These are phyloP conservation scores for Saccharomyces hybrid DNA, from an alignment of 1,139 yeast genomes.

Conservation along the genomic window DNA sequence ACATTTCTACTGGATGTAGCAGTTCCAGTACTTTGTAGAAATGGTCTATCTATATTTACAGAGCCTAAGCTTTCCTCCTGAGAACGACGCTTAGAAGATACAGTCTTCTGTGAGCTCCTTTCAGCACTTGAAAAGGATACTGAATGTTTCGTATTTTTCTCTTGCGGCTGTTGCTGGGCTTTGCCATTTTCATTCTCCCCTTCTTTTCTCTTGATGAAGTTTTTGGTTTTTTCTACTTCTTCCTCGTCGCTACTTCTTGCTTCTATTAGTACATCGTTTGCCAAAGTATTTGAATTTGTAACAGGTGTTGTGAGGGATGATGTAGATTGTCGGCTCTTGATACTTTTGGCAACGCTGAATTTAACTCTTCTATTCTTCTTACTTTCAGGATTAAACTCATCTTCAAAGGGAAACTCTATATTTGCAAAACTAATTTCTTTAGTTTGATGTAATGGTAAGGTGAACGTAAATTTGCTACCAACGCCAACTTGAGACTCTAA, in stretches of 20 bases:
- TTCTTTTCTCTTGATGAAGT: background rate
- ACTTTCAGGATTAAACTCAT: constrained; percentile 40
- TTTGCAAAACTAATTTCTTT: too few species aligned
- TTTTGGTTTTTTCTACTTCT: background rate
- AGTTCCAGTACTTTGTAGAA: constrained; percentile 36
- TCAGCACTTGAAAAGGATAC: too few species aligned
- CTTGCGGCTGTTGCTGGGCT: background rate
- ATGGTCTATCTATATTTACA: constrained; percentile 31
- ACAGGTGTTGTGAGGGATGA: constrained; percentile 13
- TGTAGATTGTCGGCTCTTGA: constrained; percentile 17
- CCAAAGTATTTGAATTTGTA: constrained; percentile 3
- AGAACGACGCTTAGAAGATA: background rate
- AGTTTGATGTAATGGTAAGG: constrained; percentile 69
- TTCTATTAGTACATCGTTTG: background rate
- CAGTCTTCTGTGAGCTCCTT: too few species aligned
- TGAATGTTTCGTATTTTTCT: too few species aligned
- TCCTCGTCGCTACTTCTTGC: background rate
- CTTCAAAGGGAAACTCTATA: constrained; percentile 26
- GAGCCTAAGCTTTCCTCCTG: constrained; percentile 15
- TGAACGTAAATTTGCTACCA: constrained; percentile 76
- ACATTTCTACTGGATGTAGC: constrained; percentile 30
- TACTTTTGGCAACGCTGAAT: constrained; percentile 29
- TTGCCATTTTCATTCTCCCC: constrained; percentile 22
- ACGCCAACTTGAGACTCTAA: constrained; percentile 61
- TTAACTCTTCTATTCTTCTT: constrained; percentile 39